Base-by-base conservation (phyloP, 495 filamentous ascomycete genomes). In the Penicillium desertorum region DNA sequence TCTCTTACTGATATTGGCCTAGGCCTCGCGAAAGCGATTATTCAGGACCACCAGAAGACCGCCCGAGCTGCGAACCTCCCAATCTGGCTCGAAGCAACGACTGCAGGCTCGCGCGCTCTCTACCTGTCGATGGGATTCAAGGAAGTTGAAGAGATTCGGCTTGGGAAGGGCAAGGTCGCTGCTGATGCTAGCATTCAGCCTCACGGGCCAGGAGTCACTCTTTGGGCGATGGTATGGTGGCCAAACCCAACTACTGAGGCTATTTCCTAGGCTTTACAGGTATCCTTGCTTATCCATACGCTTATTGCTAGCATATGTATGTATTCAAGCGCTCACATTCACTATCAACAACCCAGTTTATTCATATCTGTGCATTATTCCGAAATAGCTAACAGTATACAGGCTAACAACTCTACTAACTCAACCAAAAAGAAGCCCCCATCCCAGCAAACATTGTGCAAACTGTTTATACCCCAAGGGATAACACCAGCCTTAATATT, bases 401-500 rank as follows among this genome's bases (percentile, higher is more conserved):
- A 17, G 36, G 7, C 36, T 39, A 37, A n/a, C 34, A 7, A 14
- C 4, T 36, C 14, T 5, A 7, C 16, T 39, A 11, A 4, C 36
- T n/a, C n/a, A 5, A n/a, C 36, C 4, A 39, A 17, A 39, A 3
- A 7, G 3, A 17, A 23, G 3, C 10, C 4, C 23, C 0, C 23
- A 25, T 0, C 30, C 27, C 30, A 51, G 29, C 48, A 68, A 19
- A 25, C 20, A 17, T 45, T 20, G 16, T 51, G 19, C n/a, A 69
- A 51, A 27, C 70, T 55, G 47, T 65, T 59, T 30, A 69, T 56
- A 62, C 74, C 63, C 27, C 58, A 76, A 1, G 81, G 81, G 47
- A 85, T 81, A 23, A 78, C 75, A 16, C 78, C 76, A 0, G 74
- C 78, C 17, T 71, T 67, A 8, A 81, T 77, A 8, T 77, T 80